Percentiles rank a stretch among this genome's conserved stretches.
These are phyloP conservation scores for Cercospora berteroae DNA, from an alignment of 2,329 filamentous ascomycete species.

Conservation along the genomic window DNA sequence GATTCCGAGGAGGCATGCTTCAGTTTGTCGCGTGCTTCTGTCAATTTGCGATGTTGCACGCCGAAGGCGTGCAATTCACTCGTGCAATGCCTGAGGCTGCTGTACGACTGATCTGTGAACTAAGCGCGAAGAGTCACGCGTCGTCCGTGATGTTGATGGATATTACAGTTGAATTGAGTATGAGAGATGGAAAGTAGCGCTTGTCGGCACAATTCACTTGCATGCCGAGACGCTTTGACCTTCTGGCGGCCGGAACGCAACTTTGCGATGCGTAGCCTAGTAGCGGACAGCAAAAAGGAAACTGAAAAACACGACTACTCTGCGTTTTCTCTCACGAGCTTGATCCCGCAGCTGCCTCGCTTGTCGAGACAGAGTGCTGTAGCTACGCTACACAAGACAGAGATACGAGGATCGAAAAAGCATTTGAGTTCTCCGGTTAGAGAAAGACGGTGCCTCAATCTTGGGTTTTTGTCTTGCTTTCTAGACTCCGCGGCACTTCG, in stretches of 20 bases:
- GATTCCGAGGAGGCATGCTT: conserved; percentile 38
- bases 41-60: not conserved
- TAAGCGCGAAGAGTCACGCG: not conserved
- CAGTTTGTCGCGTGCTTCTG: not conserved
- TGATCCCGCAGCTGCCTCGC: not conserved
- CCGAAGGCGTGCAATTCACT: not conserved
- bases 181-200: not conserved
- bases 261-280: not conserved
- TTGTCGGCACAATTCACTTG: not conserved
- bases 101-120: not conserved
- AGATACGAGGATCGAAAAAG: not conserved
- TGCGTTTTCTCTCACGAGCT: not conserved
- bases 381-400: not conserved
- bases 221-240: not conserved
- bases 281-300: not conserved
- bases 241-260: not conserved
- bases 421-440: not conserved
- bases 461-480: too few species aligned
- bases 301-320: not conserved
- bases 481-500: too few species aligned
- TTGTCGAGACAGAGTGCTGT: not conserved
- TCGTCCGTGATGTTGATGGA: not conserved
- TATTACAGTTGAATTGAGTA: not conserved
- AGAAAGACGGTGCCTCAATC: not conserved
- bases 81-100: not conserved